Base-by-base conservation (phyloP, 2,329 filamentous ascomycete species). In the Dactylellina sp. region DNA sequence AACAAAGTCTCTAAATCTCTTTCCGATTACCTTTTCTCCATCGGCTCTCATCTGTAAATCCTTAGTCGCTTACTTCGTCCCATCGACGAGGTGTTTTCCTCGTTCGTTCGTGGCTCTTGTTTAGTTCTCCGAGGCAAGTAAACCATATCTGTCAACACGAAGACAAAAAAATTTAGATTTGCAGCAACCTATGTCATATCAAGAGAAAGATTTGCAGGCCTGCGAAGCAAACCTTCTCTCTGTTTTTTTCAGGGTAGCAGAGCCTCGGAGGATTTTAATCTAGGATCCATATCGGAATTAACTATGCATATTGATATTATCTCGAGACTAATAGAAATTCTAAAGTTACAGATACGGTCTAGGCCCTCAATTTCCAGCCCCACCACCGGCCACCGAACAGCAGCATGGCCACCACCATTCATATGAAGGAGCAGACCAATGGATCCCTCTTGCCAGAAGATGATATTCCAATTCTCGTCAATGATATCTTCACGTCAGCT, bases 401-500 rank as follows among this genome's bases (percentile, higher is more conserved):
- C 11, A 65, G 56, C 49, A 56, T 53, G 6, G 60, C 63, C n/a
- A 52, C 63, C n/a, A 68, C 63, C 7, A 60, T 68, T 32, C 63
- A 68, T n/a, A 68, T 68, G 63, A 68, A 68, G 25, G 55, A 28
- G 35, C 63, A 52, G 2, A 44, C 52, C 2, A 68, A 68, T 46
- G 63, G 63, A 7, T 25, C 28, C 18, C 20, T 59, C n/a, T 37
- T 49, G 32, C 6, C n/a, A 2, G 35, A 68, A 25, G 47, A 59
- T 12, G 91, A 92, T 75, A 83, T 94, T 75, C 82, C 85, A 75
- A 85, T 86, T 64, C 82, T 92, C 46, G 80, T 93, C 77, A 83
- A 87, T 78, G 88, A 85, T 55, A 86, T 92, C 77, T 92, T 93
- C 81, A 86, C 84, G 50, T 87, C 90, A 40, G 84, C 88, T 79